Percentiles rank a stretch among this genome's conserved stretches.
phyloP scores from a whole-genome alignment of 1,284 basidiomycete genomes.

The Jaminaea rosea region DNA sequence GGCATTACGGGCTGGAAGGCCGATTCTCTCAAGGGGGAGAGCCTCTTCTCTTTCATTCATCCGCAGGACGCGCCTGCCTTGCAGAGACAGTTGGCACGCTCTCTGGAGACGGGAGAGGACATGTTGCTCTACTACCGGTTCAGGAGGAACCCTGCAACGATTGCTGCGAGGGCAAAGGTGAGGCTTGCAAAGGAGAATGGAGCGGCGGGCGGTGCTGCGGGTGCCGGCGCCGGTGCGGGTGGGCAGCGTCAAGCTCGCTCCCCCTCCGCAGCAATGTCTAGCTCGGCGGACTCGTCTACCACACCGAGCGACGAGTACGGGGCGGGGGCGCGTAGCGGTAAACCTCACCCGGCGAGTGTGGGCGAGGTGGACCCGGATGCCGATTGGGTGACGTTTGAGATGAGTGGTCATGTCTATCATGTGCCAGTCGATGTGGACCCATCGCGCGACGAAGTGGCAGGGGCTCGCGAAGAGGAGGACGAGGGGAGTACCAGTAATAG shows the following conservation, averaged over 20 bases:
- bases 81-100: constrained; percentile 21
- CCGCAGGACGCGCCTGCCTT: constrained; percentile 30
- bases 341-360: not conserved
- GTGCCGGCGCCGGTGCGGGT: too few relatives aligned
- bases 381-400: not conserved
- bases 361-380: constrained; percentile 2
- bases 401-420: not conserved
- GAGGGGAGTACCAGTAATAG: too few relatives aligned
- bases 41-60: constrained; percentile 31
- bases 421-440: constrained; percentile 11
- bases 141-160: constrained; percentile 18
- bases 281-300: not conserved
- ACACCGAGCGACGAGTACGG: too few relatives aligned
- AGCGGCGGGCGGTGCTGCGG: not conserved
- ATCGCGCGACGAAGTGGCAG: constrained; percentile 14
- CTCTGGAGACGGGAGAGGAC: constrained; percentile 21
- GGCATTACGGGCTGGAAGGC: constrained; percentile 34
- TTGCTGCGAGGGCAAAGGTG: not conserved
- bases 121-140: constrained; percentile 36
- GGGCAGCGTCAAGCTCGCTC: too few relatives aligned
- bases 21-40: constrained; percentile 30
- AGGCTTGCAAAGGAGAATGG: not conserved
- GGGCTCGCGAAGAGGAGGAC: constrained; percentile 15
- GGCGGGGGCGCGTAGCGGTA: not conserved
- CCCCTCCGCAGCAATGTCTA: not conserved